Base-by-base conservation (phyloP, 805 yeast genomes). In the Blastobotrys terrestris region DNA sequence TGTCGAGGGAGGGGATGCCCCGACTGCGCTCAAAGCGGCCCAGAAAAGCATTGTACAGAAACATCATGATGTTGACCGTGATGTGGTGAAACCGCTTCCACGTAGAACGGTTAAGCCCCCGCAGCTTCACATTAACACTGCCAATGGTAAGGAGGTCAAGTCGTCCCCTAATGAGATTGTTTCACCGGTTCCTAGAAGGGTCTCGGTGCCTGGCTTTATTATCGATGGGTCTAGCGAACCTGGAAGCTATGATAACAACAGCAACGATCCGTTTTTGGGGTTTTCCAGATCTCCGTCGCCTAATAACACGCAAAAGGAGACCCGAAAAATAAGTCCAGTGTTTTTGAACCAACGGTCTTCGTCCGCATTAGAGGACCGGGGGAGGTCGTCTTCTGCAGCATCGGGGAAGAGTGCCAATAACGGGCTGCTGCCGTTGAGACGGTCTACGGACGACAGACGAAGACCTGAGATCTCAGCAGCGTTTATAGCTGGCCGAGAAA, bases 401-500 rank as follows among this genome's bases (percentile, higher is more conserved):
- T 26, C 35, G 11, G 35, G 35, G 11, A 26, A 26, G 35, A 39
- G 42, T 13, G 18, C n/a, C 42, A 39, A 26, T 11, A 26, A 5
- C 14, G 15, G 18, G 18, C 47, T 35, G 47, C 31, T 26, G 39
- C 39, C 48, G 3, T n/a, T 45, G 19, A 31, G 48, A 5, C 39
- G 48, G 40, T 22, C 40, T 3, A 26, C 26, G 20, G 48, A 45
- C 20, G 48, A 45, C 16, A 41, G 20, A 19, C 5, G 35, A 26
- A 4, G 48, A n/a, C 48, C 48, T 7, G 48, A 45, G 15, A 26
- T 45, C 18, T 15, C 20, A 6, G 48, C 48, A 19, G 48, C 48
- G 3, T 14, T 45, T 40, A 45, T 26, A 16, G 35, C 35, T 26
- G 35, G 35, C 35, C 5, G 35, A 26, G 35, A 26, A 11, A 26